A percentile compares a stretch with the other conserved stretches of the same genome.
Conservation (phyloP, 768 basidiomycete species). For the Dendrothele bispora region DNA sequence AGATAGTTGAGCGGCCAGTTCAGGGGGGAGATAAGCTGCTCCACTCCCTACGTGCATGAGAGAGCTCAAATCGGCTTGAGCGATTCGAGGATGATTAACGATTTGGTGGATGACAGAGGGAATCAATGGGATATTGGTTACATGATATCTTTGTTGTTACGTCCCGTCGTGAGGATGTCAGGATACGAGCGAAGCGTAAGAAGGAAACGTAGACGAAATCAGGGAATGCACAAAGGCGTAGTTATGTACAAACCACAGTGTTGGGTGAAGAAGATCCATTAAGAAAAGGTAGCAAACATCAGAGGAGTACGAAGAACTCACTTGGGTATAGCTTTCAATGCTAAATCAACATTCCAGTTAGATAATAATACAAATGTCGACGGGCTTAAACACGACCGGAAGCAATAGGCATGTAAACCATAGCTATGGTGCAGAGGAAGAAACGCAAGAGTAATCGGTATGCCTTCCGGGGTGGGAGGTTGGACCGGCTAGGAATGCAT, state of each 20-base stretch:
- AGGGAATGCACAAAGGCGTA: too few species aligned
- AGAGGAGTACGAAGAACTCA: constrained; percentile 24
- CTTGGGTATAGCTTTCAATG: constrained; percentile 59
- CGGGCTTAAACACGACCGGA: constrained; percentile 48
- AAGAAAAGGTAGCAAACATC: background rate
- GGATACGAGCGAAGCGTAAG: too few species aligned
- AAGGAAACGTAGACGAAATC: too few species aligned
- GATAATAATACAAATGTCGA: constrained; percentile 53
- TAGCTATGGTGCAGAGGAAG: constrained; percentile 70
- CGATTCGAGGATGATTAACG: constrained; percentile 50
- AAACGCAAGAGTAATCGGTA: constrained; percentile 52
- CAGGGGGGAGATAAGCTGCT: constrained; percentile 68
- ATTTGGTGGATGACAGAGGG: constrained; percentile 69
- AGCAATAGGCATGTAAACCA: constrained; percentile 50
- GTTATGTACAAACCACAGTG: too few species aligned
- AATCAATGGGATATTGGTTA: constrained; percentile 49
- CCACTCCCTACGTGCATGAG: constrained; percentile 47
- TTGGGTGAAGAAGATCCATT: background rate
- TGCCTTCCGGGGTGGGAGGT: constrained; percentile 41
- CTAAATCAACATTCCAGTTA: constrained; percentile 55
- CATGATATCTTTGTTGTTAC: constrained; percentile 58
- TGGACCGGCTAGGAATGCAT: constrained; percentile 33
- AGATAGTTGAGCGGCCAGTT: constrained; percentile 43
- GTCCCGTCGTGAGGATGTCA: too few species aligned
- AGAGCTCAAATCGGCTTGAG: constrained; percentile 52